Percentiles rank a stretch among this genome's conserved stretches.
Conservation (phyloP, 1,284 basidiomycete genomes). For the Rhodofomes roseus region DNA sequence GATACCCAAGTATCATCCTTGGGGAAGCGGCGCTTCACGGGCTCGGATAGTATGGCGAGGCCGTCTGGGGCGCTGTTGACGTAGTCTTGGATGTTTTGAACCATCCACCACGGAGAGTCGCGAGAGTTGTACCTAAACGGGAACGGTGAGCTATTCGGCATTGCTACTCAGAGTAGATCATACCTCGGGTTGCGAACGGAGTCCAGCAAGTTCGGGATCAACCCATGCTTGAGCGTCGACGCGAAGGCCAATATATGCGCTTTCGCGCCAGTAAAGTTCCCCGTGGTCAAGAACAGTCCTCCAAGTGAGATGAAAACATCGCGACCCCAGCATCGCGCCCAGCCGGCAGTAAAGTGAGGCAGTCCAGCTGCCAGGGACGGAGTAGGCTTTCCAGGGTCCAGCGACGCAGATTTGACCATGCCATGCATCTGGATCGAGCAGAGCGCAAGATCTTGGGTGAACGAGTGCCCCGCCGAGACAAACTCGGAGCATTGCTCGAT, state of each 20-base stretch:
- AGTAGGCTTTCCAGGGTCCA: slow-evolving; percentile 65
- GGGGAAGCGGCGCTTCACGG: slow-evolving; percentile 89
- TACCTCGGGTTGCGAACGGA: slow-evolving; percentile 80
- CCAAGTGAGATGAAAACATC: slow-evolving; percentile 94
- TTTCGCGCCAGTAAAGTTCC: slow-evolving; percentile 82
- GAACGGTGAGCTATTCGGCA: not conserved
- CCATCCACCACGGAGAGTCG: slow-evolving; percentile 97
- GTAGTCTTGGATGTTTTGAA: slow-evolving; percentile 98
- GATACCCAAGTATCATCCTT: slow-evolving; percentile 90
- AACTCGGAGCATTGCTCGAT: slow-evolving; percentile 88
- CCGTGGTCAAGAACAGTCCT: slow-evolving; percentile 89
- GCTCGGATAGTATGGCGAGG: slow-evolving; percentile 73
- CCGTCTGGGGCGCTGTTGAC: slow-evolving; percentile 83
- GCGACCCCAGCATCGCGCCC: slow-evolving; percentile 96
- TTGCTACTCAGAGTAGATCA: slow-evolving; percentile 19
- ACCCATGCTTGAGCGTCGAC: slow-evolving; percentile 81
- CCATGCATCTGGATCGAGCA: slow-evolving; percentile 93
- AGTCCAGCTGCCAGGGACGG: slow-evolving; percentile 91
- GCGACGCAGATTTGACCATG: slow-evolving; percentile 81
- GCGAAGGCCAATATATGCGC: slow-evolving; percentile 89
- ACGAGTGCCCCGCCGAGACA: slow-evolving; percentile 77
- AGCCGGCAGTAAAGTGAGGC: slow-evolving; percentile 87
- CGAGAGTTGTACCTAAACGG: slow-evolving; percentile 78
- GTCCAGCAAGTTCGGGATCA: slow-evolving; percentile 92
- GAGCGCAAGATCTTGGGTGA: slow-evolving; percentile 86